Evolutionary conservation across 1,284 basidiomycete genomes (phyloP).

Genomic region (Trichosporon inkin): DNA sequence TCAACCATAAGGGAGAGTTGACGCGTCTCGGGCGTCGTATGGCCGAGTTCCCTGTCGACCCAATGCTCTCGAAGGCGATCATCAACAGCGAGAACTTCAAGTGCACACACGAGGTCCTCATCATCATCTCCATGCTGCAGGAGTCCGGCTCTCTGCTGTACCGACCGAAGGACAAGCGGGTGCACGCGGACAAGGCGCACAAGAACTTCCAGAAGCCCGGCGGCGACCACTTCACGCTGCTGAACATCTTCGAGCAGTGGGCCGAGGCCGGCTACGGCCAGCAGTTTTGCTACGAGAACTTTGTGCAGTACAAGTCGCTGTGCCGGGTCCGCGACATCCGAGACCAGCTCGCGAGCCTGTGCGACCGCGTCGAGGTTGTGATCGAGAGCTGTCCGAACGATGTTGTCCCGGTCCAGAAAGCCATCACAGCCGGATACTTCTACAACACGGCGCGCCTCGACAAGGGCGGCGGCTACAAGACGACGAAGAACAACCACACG

Average conservation of each 20-base stretch:
- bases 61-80: constrained; percentile 94
- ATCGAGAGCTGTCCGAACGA: constrained; percentile 86
- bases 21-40: constrained; percentile 93
- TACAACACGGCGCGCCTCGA: constrained; percentile 88
- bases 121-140: constrained; percentile 95
- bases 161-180: constrained; percentile 93
- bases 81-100: constrained; percentile 88
- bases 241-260: constrained; percentile 99
- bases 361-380: constrained; percentile 93
- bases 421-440: constrained; percentile 91
- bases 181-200: constrained; percentile 92
- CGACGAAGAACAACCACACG: constrained; percentile 89
- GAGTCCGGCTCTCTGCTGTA: constrained; percentile 94
- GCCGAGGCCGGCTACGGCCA: constrained; percentile 93
- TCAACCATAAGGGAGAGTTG: constrained; percentile 93
- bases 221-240: constrained; percentile 95
- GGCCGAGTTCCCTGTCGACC: constrained; percentile 99
- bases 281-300: constrained; percentile 91
- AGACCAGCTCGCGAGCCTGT: constrained; percentile 90
- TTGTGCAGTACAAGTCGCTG: constrained; percentile 93
- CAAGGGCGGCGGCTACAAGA: constrained; percentile 87
- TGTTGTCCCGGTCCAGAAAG: constrained; percentile 88
- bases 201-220: constrained; percentile 92
- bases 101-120: constrained; percentile 97
- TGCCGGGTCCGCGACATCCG: constrained; percentile 88